Conservation (phyloP, 148 eudicot genomes). For the Rhododendron williamsianum region DNA sequence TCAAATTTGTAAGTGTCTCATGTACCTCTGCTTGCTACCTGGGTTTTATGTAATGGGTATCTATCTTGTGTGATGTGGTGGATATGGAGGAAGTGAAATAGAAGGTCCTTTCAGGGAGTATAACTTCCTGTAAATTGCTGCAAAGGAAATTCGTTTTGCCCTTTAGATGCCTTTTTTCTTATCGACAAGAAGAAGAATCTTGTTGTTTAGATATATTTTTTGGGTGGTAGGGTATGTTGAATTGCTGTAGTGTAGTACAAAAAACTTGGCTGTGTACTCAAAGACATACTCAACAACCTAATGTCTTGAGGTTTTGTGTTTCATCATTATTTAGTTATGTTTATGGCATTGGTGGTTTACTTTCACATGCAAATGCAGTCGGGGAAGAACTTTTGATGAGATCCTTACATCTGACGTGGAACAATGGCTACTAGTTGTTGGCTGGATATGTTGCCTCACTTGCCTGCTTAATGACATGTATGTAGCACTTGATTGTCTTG, state of each 20-base stretch:
- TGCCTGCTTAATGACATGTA: background rate
- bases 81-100: background rate
- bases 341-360: background rate
- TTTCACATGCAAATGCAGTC: background rate
- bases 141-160: background rate
- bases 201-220: background rate
- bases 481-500: background rate
- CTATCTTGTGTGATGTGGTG: background rate
- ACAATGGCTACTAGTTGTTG: conserved; percentile 1
- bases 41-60: background rate
- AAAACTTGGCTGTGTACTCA: background rate
- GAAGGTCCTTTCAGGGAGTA: background rate
- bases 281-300: background rate
- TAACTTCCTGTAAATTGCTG: background rate
- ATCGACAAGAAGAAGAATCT: background rate
- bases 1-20: background rate
- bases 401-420: background rate
- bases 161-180: background rate
- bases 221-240: background rate
- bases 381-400: background rate
- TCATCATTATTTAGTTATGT: background rate
- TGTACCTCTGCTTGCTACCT: background rate
- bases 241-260: background rate
- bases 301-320: background rate
- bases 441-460: background rate